These are phyloP conservation scores for Vitis hybrid DNA, from an alignment of 177 flowering plant species.

Conservation along the genomic window DNA sequence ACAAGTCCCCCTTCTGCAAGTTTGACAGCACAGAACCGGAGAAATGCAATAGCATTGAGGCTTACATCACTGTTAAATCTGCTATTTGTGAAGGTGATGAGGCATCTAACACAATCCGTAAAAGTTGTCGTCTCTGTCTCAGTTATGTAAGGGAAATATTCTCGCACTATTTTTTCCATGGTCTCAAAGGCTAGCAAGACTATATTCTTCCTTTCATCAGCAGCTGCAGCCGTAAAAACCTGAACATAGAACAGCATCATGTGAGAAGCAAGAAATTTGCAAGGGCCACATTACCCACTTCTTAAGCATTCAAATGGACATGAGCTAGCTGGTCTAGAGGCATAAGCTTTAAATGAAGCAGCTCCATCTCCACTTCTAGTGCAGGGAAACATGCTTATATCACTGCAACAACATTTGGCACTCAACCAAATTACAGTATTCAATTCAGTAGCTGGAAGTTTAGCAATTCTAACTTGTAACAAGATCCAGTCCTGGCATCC, in stretches of 20 bases:
- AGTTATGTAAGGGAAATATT: conserved; percentile 92
- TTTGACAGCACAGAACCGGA: conserved; percentile 95
- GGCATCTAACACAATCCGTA: conserved; percentile 97
- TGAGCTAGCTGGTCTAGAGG: background rate
- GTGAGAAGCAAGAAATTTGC: conserved; percentile 1
- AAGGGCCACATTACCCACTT: background rate
- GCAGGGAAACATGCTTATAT: background rate
- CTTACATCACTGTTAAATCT: conserved; percentile 92
- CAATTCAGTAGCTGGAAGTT: background rate
- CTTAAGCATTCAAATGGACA: background rate
- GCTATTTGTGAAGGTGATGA: conserved; percentile 88
- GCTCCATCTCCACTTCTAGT: background rate
- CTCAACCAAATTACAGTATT: background rate
- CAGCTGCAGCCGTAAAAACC: conserved; percentile 97
- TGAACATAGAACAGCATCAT: conserved; percentile 28
- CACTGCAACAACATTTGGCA: background rate
- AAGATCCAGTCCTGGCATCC: background rate
- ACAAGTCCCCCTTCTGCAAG: conserved; percentile 94
- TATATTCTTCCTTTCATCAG: conserved; percentile 93
- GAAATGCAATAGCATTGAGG: conserved; percentile 98
- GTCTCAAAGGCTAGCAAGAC: conserved; percentile 94
- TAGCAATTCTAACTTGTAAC: background rate
- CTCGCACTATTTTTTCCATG: conserved; percentile 96
- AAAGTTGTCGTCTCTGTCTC: conserved; percentile 92
- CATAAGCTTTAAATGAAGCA: background rate